A percentile compares a stretch with the other conserved stretches of the same genome.
Conservation (phyloP, 2,329 filamentous ascomycete species). For the Tolypocladium tundrense region DNA sequence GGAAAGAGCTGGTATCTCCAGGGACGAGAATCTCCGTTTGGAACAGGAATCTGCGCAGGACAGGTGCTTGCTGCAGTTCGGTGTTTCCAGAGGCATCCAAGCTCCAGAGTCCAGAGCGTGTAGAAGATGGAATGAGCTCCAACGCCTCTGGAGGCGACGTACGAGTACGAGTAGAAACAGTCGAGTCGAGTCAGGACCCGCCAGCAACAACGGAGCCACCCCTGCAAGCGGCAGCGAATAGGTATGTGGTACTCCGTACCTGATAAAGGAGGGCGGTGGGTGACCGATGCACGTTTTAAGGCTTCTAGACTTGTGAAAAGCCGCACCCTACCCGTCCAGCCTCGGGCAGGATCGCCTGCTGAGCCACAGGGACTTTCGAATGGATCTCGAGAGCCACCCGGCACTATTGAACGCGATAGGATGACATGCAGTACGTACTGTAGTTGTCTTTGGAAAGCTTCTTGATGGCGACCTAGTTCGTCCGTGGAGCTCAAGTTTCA, state of each 20-base stretch:
- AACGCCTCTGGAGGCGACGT: constrained; percentile 3
- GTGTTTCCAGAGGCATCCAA: not conserved
- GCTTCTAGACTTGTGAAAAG: constrained; percentile 9
- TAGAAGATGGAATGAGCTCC: not conserved
- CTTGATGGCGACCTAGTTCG: not conserved
- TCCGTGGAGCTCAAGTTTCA: not conserved
- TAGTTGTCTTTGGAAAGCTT: not conserved
- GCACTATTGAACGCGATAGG: not conserved
- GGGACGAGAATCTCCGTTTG: not conserved
- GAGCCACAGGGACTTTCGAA: not conserved
- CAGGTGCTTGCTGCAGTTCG: not conserved
- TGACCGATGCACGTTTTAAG: constrained; percentile 6
- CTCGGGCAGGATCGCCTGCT: not conserved
- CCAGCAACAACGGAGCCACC: constrained; percentile 3
- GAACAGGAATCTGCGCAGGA: not conserved
- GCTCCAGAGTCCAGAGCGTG: not conserved
- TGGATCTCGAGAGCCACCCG: not conserved
- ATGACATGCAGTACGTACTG: too few species aligned
- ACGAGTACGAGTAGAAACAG: constrained; percentile 2
- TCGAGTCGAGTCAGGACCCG: constrained; percentile 4
- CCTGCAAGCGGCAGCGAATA: constrained; percentile 1
- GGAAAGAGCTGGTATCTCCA: not conserved
- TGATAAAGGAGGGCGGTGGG: constrained; percentile 7
- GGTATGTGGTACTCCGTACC: constrained; percentile 6
- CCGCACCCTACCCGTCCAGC: constrained; percentile 1